Evolutionary conservation across 2,329 filamentous ascomycete genomes (phyloP).

Genomic region (Tolypocladium ovalisporum): DNA sequence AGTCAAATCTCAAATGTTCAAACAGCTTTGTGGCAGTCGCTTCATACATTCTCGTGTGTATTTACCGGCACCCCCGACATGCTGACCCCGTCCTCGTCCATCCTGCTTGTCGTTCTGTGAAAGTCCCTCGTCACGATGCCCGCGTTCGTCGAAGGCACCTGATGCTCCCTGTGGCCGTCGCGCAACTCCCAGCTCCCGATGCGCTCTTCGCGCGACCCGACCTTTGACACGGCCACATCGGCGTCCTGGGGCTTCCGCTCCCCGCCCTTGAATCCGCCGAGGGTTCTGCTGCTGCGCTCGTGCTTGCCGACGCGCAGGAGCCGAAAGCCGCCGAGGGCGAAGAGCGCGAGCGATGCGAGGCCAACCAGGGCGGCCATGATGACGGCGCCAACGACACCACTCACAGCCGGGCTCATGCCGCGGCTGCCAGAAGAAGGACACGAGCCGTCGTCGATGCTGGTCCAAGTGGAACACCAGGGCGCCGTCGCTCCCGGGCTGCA

Average conservation of each 20-base stretch:
- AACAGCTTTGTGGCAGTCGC: too few species aligned
- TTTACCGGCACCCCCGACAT: conserved; percentile 25
- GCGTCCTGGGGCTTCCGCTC: conserved; percentile 33
- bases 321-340: conserved; percentile 19
- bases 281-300: conserved; percentile 5
- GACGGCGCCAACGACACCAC: conserved; percentile 35
- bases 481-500: conserved; percentile 21
- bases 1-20: not conserved
- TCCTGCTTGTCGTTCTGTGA: conserved; percentile 6
- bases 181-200: conserved; percentile 39
- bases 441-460: too few species aligned
- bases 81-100: conserved; percentile 23
- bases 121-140: conserved; percentile 14
- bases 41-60: conserved; percentile 26
- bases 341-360: conserved; percentile 19
- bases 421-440: not conserved
- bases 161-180: conserved; percentile 8
- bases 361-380: conserved; percentile 25
- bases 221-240: conserved; percentile 28
- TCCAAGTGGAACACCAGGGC: conserved; percentile 24
- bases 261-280: conserved; percentile 31
- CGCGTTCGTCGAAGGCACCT: conserved; percentile 6
- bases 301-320: too few species aligned
- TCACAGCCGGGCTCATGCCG: conserved; percentile 25
- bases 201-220: conserved; percentile 31